Percentiles rank a stretch among this genome's conserved stretches.
phyloP scores from a whole-genome alignment of 106 monocot genomes.

The Alisma plantagoaquatica region DNA sequence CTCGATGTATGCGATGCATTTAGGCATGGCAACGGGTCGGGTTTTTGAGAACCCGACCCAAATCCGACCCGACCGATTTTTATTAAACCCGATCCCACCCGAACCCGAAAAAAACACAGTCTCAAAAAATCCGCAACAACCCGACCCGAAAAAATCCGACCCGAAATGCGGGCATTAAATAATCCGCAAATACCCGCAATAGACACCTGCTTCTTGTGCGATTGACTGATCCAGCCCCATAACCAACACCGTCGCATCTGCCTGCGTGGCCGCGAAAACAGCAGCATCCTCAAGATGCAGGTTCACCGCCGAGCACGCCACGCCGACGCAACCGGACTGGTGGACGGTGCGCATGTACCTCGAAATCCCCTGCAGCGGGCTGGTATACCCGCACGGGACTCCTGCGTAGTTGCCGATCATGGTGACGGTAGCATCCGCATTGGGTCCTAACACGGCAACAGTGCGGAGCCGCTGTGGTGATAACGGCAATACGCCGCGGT shows the following conservation, averaged over 20 bases:
- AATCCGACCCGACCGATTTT: no score
- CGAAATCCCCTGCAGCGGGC: conserved; percentile 38
- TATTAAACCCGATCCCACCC: no score
- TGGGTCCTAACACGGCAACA: conserved; percentile 61
- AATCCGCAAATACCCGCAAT: no score
- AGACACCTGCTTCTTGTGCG: no score
- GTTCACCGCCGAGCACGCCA: conserved; percentile 29
- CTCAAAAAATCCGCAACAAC: no score
- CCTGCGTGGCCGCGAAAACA: conserved; percentile 19
- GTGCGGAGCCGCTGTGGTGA: conserved; percentile 11
- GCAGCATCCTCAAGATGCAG: conserved; percentile 50
- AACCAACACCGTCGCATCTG: conserved; percentile 47
- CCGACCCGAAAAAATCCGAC: no score
- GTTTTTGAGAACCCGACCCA: no score
- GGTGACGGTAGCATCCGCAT: conserved; percentile 43
- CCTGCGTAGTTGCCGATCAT: conserved; percentile 85
- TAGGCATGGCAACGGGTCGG: no score
- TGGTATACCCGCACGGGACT: conserved; percentile 41
- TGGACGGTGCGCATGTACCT: conserved; percentile 24
- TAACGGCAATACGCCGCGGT: conserved; percentile 23
- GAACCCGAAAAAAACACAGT: no score
- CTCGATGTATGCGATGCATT: no score
- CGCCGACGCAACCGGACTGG: conserved; percentile 39
- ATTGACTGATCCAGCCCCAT: conserved; percentile 61
- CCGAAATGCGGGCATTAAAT: no score